phyloP scores from a whole-genome alignment of 441 rosid genomes.

The Sinapis alba region DNA sequence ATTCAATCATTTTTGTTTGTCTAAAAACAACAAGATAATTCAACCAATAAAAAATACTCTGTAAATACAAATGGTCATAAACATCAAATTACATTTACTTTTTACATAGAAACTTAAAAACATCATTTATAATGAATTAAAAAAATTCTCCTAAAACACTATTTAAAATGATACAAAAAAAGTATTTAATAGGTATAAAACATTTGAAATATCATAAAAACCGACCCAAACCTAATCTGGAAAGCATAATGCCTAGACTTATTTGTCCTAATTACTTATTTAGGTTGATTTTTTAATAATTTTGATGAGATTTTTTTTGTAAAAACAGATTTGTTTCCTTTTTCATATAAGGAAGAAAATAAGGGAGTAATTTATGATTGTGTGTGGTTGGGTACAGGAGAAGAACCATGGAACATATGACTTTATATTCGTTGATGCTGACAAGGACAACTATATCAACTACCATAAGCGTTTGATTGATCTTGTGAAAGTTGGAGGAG shows the following conservation, averaged over 20 bases:
- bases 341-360: background rate
- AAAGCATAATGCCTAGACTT: background rate
- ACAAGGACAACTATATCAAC: conserved; percentile 91
- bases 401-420: conserved; percentile 77
- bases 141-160: no score
- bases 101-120: no score
- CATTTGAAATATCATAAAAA: background rate
- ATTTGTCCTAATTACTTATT: background rate
- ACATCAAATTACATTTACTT: no score
- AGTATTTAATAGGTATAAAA: background rate
- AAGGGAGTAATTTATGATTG: conserved; percentile 14
- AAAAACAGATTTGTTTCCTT: background rate
- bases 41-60: no score
- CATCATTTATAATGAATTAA: no score
- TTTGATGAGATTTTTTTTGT: background rate
- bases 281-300: background rate
- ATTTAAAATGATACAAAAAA: no score
- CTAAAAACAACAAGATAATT: no score
- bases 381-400: conserved; percentile 50
- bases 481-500: conserved; percentile 81
- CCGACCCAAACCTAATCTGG: background rate
- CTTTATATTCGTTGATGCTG: conserved; percentile 96
- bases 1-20: no score
- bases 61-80: no score
- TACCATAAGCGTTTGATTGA: conserved; percentile 84